Conservation (phyloP, 2,329 filamentous ascomycete genomes). For the Colletotrichum horii region DNA sequence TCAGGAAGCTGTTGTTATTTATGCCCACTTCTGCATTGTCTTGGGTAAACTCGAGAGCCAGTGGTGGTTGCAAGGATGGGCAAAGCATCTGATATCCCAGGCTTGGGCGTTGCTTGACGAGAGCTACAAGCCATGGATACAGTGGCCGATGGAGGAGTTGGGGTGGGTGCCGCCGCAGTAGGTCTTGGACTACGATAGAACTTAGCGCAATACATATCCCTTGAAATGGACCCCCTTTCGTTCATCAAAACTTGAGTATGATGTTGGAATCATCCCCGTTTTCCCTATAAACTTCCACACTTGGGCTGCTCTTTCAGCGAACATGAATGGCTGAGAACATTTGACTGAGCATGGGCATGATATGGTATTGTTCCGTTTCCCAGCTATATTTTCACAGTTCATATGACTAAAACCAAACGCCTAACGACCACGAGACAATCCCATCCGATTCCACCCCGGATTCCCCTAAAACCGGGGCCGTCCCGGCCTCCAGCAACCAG, state of each 20-base stretch:
- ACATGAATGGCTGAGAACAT: no score
- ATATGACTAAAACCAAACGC: background rate
- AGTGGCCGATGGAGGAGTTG: conserved; percentile 28
- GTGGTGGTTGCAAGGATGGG: conserved; percentile 44
- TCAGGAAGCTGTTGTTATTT: conserved; percentile 37
- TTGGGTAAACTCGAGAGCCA: conserved; percentile 33
- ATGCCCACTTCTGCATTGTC: conserved; percentile 38
- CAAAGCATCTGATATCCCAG: conserved; percentile 33
- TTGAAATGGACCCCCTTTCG: background rate
- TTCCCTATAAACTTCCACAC: no score
- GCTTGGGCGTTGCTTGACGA: conserved; percentile 37
- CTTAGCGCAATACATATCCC: background rate
- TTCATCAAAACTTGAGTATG: no score
- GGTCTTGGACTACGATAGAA: background rate
- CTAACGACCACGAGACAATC: background rate
- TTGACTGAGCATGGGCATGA: no score
- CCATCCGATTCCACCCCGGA: background rate
- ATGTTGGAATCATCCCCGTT: no score
- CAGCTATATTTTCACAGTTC: no score
- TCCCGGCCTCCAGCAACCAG: background rate
- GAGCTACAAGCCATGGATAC: conserved; percentile 38
- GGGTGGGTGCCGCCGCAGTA: conserved; percentile 21
- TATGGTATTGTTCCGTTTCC: no score
- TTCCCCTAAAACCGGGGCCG: background rate
- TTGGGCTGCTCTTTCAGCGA: no score